phyloP scores from a whole-genome alignment of 257 asterid species.

The Lithospermum erythrorhizon region DNA sequence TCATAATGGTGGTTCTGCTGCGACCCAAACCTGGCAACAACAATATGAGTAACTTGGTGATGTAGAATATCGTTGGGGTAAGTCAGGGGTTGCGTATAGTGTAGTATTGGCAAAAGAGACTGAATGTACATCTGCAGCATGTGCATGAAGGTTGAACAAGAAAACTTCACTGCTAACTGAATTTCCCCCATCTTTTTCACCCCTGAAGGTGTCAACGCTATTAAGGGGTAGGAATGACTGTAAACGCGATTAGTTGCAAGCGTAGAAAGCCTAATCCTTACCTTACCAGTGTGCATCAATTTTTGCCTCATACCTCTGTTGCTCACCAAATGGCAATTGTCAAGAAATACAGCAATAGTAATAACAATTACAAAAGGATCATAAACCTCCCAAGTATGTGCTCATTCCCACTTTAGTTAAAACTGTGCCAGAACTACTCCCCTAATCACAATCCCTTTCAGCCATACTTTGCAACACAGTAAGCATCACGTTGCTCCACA shows the following conservation, averaged over 20 bases:
- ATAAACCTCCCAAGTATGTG: slow-evolving; percentile 91
- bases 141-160: slow-evolving; percentile 47
- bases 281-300: slow-evolving; percentile 72
- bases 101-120: slow-evolving; percentile 55
- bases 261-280: slow-evolving; percentile 61
- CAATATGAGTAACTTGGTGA: slow-evolving; percentile 65
- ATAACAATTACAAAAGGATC: slow-evolving; percentile 88
- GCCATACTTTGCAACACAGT: slow-evolving; percentile 91
- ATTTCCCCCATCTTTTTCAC: slow-evolving; percentile 81
- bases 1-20: slow-evolving; percentile 73
- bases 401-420: slow-evolving; percentile 80
- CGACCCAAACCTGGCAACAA: slow-evolving; percentile 54
- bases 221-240: slow-evolving; percentile 70
- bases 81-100: slow-evolving; percentile 58
- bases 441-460: slow-evolving; percentile 83
- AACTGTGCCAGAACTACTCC: slow-evolving; percentile 47
- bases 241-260: slow-evolving; percentile 64
- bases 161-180: slow-evolving; percentile 71
- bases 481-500: slow-evolving; percentile 63
- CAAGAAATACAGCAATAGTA: slow-evolving; percentile 66
- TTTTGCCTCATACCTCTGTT: slow-evolving; percentile 24
- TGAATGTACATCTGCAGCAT: slow-evolving; percentile 43
- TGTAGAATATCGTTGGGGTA: slow-evolving; percentile 55
- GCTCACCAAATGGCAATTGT: slow-evolving; percentile 51
- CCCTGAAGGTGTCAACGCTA: slow-evolving; percentile 52